phyloP scores from a whole-genome alignment of 441 rosid genomes.

The Arabidopsis lyrata region DNA sequence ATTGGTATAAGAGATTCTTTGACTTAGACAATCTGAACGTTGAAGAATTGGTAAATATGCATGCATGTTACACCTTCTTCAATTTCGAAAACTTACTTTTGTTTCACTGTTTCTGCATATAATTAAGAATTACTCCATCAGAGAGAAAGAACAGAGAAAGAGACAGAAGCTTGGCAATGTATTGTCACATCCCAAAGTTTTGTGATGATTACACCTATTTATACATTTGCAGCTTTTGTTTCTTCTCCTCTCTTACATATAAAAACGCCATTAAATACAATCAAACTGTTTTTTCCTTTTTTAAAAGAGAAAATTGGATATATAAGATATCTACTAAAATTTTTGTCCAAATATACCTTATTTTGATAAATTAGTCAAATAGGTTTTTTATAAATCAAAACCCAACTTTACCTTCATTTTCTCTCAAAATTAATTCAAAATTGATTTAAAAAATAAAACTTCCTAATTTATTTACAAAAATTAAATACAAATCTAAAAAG shows the following conservation, averaged over 20 bases:
- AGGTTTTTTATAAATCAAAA: too few species aligned
- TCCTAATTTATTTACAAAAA: too few species aligned
- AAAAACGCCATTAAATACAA: slow-evolving; percentile 25
- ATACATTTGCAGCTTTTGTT: slow-evolving; percentile 43
- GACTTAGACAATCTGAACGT: slow-evolving; percentile 24
- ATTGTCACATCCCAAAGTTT: slow-evolving; percentile 59
- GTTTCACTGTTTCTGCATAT: slow-evolving; percentile 15
- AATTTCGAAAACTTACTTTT: slow-evolving; percentile 6
- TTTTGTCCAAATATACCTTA: too few species aligned
- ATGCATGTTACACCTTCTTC: slow-evolving; percentile 29
- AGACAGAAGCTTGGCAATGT: slow-evolving; percentile 49
- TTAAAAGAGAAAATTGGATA: too few species aligned
- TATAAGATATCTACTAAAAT: too few species aligned
- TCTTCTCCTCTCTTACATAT: slow-evolving; percentile 42
- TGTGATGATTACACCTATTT: slow-evolving; percentile 58
- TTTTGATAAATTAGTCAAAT: too few species aligned
- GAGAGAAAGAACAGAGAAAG: slow-evolving; percentile 40
- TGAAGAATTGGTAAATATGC: slow-evolving; percentile 27
- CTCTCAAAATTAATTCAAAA: too few species aligned
- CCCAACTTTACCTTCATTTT: too few species aligned
- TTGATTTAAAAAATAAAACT: too few species aligned
- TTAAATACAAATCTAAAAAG: too few species aligned
- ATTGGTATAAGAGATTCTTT: slow-evolving; percentile 30
- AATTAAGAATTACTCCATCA: slow-evolving; percentile 24
- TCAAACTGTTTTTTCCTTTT: neutral